Evolutionary conservation across 371 early-diverging fungal genomes (phyloP).

Genomic region (Apophysomyces elegans): DNA sequence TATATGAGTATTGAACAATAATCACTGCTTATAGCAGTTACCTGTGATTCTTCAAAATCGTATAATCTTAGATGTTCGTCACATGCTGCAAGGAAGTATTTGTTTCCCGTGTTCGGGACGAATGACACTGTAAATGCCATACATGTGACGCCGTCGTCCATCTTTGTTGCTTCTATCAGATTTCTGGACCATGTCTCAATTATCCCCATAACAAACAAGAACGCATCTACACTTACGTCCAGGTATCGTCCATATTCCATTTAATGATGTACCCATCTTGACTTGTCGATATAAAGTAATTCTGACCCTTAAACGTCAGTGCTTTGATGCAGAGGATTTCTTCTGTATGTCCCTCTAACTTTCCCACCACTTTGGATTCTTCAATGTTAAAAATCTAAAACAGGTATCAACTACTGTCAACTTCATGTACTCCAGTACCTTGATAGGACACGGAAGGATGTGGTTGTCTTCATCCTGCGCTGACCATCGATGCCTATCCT

Average conservation of each 20-base stretch:
- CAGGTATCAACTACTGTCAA: neutral
- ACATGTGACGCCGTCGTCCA: constrained; percentile 81
- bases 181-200: constrained; percentile 28
- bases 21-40: constrained; percentile 22
- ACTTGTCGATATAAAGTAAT: constrained; percentile 79
- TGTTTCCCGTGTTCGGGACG: constrained; percentile 84
- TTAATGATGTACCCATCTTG: constrained; percentile 87
- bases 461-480: constrained; percentile 85
- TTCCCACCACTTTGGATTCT: constrained; percentile 67
- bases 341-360: constrained; percentile 78
- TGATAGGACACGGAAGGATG: constrained; percentile 81
- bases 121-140: constrained; percentile 90
- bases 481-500: constrained; percentile 82
- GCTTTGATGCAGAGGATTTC: constrained; percentile 78
- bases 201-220: neutral
- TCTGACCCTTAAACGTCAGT: constrained; percentile 68
- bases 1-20: neutral
- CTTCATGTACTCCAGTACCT: constrained; percentile 36
- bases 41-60: constrained; percentile 77
- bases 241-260: constrained; percentile 76
- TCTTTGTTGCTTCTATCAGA: constrained; percentile 52
- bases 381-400: constrained; percentile 71
- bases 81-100: constrained; percentile 82
- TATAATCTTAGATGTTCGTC: constrained; percentile 79
- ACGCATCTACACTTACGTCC: constrained; percentile 51